phyloP scores from a whole-genome alignment of 176 grass and related monocot species.

The Dendrocalamus sinicus region DNA sequence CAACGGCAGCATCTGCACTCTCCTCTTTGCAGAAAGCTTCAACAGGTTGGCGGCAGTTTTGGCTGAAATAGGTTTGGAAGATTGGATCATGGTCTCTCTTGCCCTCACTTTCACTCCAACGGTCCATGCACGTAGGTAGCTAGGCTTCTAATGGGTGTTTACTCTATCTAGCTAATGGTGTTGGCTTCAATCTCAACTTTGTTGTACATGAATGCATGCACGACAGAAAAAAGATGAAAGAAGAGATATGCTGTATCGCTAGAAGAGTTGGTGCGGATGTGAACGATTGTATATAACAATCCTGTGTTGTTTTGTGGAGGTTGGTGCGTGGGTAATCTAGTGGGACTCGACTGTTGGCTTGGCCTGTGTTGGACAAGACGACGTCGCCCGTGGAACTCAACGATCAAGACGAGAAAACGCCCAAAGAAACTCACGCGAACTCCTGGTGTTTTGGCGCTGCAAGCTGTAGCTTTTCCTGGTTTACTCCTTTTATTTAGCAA shows the following conservation, averaged over 20 bases:
- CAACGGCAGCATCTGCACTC: slow-evolving; percentile 14
- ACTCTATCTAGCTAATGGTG: slow-evolving; percentile 42
- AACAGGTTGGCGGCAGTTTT: slow-evolving; percentile 42
- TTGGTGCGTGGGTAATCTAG: too few relatives aligned
- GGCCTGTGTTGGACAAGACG: too few relatives aligned
- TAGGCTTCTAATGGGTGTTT: slow-evolving; percentile 48
- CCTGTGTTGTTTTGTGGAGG: too few relatives aligned
- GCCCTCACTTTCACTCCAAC: slow-evolving; percentile 82
- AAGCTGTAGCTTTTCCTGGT: too few relatives aligned
- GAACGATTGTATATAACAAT: not conserved
- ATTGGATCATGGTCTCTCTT: slow-evolving; percentile 79
- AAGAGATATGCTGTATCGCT: slow-evolving; percentile 40
- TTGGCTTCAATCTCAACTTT: slow-evolving; percentile 42
- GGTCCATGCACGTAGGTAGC: slow-evolving; percentile 52
- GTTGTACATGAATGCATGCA: slow-evolving; percentile 39
- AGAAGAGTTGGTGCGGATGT: slow-evolving; percentile 34
- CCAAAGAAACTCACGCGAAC: too few relatives aligned
- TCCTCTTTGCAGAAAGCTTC: slow-evolving; percentile 37
- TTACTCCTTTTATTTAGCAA: too few relatives aligned
- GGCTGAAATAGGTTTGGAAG: slow-evolving; percentile 50
- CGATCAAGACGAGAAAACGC: too few relatives aligned
- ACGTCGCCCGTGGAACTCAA: too few relatives aligned
- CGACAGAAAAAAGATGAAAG: slow-evolving; percentile 33
- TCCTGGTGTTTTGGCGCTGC: too few relatives aligned
- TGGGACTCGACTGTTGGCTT: too few relatives aligned